A percentile compares a stretch with the other conserved stretches of the same genome.
Conservation (phyloP, 176 grass and related monocot species). For the bread wheat (Triticum aestivum) region IWGSC_CS_RefSeq_v2.1 NC_057811.1:161847711-161848210, state of each 20-base stretch:
- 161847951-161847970: not conserved
- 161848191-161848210: not conserved
- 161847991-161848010: not conserved
- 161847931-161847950: not conserved
- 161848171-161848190: not conserved
- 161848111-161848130: not conserved
- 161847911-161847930: not conserved
- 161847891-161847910: not conserved
- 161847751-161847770: conserved; percentile 65
- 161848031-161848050: not conserved
- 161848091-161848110: not conserved
- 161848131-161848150: not conserved
- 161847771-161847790: conserved; percentile 56
- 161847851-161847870: not conserved
- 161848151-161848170: not conserved
- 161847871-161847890: too few relatives aligned
- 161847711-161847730: conserved; percentile 39
- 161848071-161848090: not conserved
- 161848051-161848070: not conserved
- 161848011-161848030: not conserved
- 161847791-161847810: not conserved
- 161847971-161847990: not conserved
- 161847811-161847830: not conserved
- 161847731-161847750: conserved; percentile 65
- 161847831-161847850: too few relatives aligned